Evolutionary conservation across 345 rosid genomes (phyloP), one percentile per base, ranked within the genome.

Genomic region (Salix suchowensis): DNA sequence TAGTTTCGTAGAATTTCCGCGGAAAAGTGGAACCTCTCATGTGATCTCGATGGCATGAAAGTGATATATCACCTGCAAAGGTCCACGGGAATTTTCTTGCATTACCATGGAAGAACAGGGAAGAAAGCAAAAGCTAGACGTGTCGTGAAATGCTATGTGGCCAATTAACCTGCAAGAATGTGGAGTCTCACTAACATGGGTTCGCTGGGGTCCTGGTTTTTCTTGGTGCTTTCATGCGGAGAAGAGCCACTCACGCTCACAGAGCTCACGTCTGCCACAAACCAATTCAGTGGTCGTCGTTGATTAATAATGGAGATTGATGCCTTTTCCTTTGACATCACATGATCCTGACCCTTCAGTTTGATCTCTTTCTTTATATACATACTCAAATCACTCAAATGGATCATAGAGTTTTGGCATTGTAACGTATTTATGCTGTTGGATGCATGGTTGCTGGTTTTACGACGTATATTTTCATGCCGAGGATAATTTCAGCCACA

Each of bases 201-300:
- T 23, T 9, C 34, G 12, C 44, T 10, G 3, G 44, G 44, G 44
- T 40, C 44, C 12, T 40, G 44, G 13, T 67, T 18, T 68, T 9
- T 1, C 30, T 15, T 26, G 48, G 44, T 68, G 4, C 50, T 52
- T 42, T 65, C 70, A 28, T 52, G 34, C 2, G 24, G 74, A 71
- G 69, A 68, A 52, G 44, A 77, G 76, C 81, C 75, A 54, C 74
- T 73, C 73, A 73, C 65, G 79, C 36, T 39, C 55, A 10, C 10
- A 8, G 65, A 6, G 70, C 67, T 58, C 72, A 13, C 62, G 68
- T 48, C 14, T 1, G 62, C 84, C 84, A 81, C 82, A 70, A 37
- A 71, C 50, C 72, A 18, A 50, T 73, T 68, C 28, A 26, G 79
- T 67, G 82, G 78, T 18, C 69, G 78, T 18, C 69, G 12, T n/a